Base-by-base conservation (phyloP, 805 yeast genomes). In the Ogataea salicorniae region DNA sequence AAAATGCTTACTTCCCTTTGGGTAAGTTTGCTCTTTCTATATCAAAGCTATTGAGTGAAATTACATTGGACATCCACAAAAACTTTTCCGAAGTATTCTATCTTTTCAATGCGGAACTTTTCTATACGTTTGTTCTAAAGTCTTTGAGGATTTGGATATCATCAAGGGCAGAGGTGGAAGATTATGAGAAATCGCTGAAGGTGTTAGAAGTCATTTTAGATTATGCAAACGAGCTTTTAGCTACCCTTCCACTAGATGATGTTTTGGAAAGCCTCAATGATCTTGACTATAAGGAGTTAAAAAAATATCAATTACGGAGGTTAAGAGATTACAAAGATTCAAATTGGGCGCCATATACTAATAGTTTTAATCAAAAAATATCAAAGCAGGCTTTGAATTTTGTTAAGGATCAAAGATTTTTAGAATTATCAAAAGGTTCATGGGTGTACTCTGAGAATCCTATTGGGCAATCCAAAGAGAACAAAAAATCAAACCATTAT, bases 401-500 rank as follows among this genome's bases (percentile, higher is more conserved):
- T 61, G 89, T 87, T 15, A 77, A 78, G 48, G 90, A 85, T 61
- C 94, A 86, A 67, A 74, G 92, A 56, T 80, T 84, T 41, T 65
- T 85, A 48, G 83, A 81, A 59, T 66, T 88, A 42, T 80, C 88
- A 26, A 81, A 77, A 57, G 96, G 96, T 1, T 76, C 86, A 2
- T 88, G 95, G 95, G 91, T 85, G 14, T 84, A 73, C 59, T 75
- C 83, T 1, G 84, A 81, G 35, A 69, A 74, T 45, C 89, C 85
- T 23, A 50, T 55, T 43, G 61, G 54, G 13, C 37, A 51, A 3
- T 33, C 48, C 11, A 48, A 48, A 41, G 38, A 42, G 5, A 46
- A 51, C 33, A 49, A 53, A 35, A 58, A 54, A 34, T 51, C 58
- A 34, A 70, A 71, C 11, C 55, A 50, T 41, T 81, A 74, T 60